These are phyloP conservation scores for Zygoascus ofunaensis DNA, from an alignment of 805 yeast species.

Conservation along the genomic window DNA sequence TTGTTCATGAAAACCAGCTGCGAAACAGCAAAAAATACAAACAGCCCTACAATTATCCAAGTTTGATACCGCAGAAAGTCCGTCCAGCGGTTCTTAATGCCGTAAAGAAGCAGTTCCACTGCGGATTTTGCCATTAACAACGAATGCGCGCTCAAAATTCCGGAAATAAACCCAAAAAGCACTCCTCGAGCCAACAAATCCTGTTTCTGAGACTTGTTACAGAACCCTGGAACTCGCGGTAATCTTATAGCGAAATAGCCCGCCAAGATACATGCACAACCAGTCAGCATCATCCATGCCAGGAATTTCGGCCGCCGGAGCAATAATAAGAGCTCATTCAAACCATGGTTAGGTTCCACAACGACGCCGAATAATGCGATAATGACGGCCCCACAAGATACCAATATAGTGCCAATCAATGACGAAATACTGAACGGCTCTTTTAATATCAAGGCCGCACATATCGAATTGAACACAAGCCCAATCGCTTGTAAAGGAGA, in stretches of 20 bases:
- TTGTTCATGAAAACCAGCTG: conserved; percentile 67
- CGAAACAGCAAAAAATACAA: conserved; percentile 54
- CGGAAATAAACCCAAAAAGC: conserved; percentile 58
- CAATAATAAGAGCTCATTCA: conserved; percentile 39
- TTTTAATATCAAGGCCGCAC: conserved; percentile 56
- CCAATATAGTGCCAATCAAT: conserved; percentile 55
- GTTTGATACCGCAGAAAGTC: conserved; percentile 36
- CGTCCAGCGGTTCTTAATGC: conserved; percentile 29
- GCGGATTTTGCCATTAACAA: conserved; percentile 76
- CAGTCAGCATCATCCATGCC: conserved; percentile 41
- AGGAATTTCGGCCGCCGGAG: conserved; percentile 41
- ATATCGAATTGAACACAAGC: conserved; percentile 72
- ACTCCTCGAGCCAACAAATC: conserved; percentile 40
- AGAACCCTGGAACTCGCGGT: not conserved
- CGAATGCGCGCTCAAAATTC: conserved; percentile 77
- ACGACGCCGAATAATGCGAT: conserved; percentile 67
- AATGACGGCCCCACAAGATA: conserved; percentile 63
- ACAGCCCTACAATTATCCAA: conserved; percentile 44
- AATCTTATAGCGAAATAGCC: conserved; percentile 1
- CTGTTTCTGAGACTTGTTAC: conserved; percentile 14
- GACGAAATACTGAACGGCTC: conserved; percentile 57
- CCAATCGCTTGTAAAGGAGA: conserved; percentile 84
- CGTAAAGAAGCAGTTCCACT: conserved; percentile 54
- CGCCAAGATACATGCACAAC: conserved; percentile 24
- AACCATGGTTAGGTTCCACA: conserved; percentile 43